Base-by-base conservation (phyloP, 129 eudicot species). In the Sambucus nigra region DNA sequence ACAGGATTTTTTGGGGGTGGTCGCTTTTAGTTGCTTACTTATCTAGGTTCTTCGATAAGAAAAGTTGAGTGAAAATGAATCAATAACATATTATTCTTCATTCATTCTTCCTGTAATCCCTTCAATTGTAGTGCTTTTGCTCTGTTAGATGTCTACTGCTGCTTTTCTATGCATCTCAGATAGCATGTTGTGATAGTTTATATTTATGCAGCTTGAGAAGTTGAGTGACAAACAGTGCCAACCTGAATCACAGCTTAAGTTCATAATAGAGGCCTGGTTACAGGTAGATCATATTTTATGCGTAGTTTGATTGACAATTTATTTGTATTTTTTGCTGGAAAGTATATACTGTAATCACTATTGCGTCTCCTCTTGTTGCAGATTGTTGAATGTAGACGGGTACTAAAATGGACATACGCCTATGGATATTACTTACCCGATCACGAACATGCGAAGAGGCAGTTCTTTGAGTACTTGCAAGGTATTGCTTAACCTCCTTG, bases 361-460 rank as follows among this genome's bases (percentile, higher is more conserved):
- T 60, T 32, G 39, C 12, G 12, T 53, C 20, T 64, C 9, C 32
- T 22, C 55, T 51, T 39, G 18, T 57, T 72, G 69, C 78, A 91
- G 99, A 92, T 92, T 69, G 99, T 92, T 61, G 99, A 92, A 71
- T 92, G 99, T 62, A 82, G 99, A 61, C 75, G 99, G 41, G 99
- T 92, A 56, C 69, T 92, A 12, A 92, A 92, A 63, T 92, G 99
- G 99, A 92, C 99, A 40, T 86, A 92, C 55, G 94, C 96, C 22
- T 92, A 92, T 67, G 99, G 99, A 64, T 92, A 69, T 72, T 92
- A 92, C 68, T 70, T 92, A 58, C 84, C 83, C 1, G 99, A 83
- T 59, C 84, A 75, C 29, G 99, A 86, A 56, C 87, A 72, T 72
- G 94, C 84, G 47, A 92, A 82, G 69, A 92, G 87, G 72, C 96